Evolutionary conservation across 2,329 filamentous ascomycete genomes (phyloP), one percentile per base, ranked within the genome.

Genomic region (Diaporthe eres): DNA sequence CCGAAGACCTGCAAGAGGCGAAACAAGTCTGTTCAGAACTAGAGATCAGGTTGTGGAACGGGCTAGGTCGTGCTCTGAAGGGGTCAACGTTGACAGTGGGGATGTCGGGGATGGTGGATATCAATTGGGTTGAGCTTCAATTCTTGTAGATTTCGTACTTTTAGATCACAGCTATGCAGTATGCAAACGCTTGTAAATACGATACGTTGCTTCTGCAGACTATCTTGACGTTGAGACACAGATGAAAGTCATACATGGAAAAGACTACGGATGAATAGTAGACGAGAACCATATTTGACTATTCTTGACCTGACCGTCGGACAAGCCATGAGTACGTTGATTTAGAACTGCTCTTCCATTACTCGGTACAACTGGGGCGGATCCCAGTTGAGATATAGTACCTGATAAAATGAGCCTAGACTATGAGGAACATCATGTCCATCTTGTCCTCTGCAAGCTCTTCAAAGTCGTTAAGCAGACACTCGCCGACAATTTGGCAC

Each of bases 1-100:
- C 39, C 60, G 1, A 65, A 65, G 60, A 65, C 60, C 13, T 65
- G 60, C 39, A 65, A 65, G 60, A 65, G 60, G 25, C 60, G 60
- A 12, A 65, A 65, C 25, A 65, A 47, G 15, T 1, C 15, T 65
- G 39, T 12, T 65, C 25, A 65, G 60, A 65, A 47, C 25, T 65
- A 65, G 25, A 13, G 2, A 22, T 22, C 25, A 31, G 13, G n/a
- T 28, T 22, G 12, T 17, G 4, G 19, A 61, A 61, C 17, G 12
- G 12, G n/a, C 6, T 2, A 42, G n/a, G 13, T 17, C 19, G 4
- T 28, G 15, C 22, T 31, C 13, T 65, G 15, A 12, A 47, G 25
- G 25, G 39, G 9, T 39, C 37, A 39, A 39, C 3, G 37, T 19
- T 47, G 39, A 7, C 39, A 31, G 39, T 65, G 39, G 31, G 60